A percentile compares a stretch with the other conserved stretches of the same genome.
phyloP scores from a whole-genome alignment of 164 flowering plant genomes.

The Annona squamosa region DNA sequence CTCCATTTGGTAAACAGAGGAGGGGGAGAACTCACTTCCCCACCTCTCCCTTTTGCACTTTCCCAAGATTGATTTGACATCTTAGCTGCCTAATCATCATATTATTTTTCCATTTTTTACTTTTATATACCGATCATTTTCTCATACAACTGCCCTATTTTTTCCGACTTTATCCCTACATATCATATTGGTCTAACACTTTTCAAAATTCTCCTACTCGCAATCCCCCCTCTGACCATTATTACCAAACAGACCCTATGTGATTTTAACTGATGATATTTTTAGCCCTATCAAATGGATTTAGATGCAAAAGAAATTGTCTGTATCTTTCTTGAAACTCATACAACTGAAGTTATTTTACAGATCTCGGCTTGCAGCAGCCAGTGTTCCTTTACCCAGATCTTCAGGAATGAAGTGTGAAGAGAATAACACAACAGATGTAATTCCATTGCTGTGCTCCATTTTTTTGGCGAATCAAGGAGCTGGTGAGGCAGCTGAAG shows the following conservation, averaged over 20 bases:
- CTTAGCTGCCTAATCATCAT: no score
- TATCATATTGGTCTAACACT: no score
- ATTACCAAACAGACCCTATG: not conserved
- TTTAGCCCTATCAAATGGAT: not conserved
- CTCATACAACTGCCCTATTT: no score
- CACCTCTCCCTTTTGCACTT: no score
- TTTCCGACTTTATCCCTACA: no score
- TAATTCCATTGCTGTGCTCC: conserved; percentile 75
- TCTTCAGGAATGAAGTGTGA: conserved; percentile 24
- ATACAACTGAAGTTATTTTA: conserved; percentile 7
- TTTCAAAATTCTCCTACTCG: no score
- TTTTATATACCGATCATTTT: no score
- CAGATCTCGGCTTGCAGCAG: conserved; percentile 84
- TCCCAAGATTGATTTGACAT: no score
- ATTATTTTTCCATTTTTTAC: no score
- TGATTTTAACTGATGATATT: not conserved
- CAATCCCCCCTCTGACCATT: no score
- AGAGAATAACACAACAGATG: conserved; percentile 34
- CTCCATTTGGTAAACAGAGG: no score
- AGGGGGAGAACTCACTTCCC: no score
- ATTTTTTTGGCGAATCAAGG: conserved; percentile 90
- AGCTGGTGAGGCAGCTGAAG: conserved; percentile 63
- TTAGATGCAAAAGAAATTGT: not conserved
- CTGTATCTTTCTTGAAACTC: not conserved
- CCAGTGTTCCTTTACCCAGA: conserved; percentile 42